Conservation (phyloP, 306 rosid genomes). For the Prunus davidiana region DNA sequence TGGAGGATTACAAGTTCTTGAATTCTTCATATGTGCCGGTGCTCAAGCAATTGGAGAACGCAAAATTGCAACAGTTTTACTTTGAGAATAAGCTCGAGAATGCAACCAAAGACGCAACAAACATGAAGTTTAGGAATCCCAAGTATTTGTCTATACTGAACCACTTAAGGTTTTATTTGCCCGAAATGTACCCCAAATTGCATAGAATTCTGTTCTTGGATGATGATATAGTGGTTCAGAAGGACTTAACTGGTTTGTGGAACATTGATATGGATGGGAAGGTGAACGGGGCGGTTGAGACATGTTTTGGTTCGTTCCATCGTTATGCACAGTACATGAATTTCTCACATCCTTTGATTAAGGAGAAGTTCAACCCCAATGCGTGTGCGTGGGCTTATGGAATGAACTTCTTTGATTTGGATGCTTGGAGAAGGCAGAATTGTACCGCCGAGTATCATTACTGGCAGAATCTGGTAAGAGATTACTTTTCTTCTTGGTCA, state of each 20-base stretch:
- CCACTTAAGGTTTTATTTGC: constrained; percentile 82
- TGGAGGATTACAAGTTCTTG: constrained; percentile 80
- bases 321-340: constrained; percentile 86
- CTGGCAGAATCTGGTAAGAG: constrained; percentile 82
- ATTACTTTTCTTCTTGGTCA: not conserved
- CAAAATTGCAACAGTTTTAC: constrained; percentile 66
- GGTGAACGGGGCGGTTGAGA: constrained; percentile 91
- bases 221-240: constrained; percentile 85
- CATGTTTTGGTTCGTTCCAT: constrained; percentile 85
- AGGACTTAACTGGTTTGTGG: constrained; percentile 83
- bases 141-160: constrained; percentile 76
- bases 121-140: constrained; percentile 89
- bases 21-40: constrained; percentile 80
- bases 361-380: constrained; percentile 73
- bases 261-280: constrained; percentile 83
- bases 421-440: constrained; percentile 85
- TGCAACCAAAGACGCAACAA: constrained; percentile 78
- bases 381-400: constrained; percentile 94
- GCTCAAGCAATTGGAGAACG: constrained; percentile 71
- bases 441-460: constrained; percentile 85
- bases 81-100: constrained; percentile 85
- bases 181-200: constrained; percentile 80
- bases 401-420: constrained; percentile 87
- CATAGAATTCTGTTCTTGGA: constrained; percentile 72
- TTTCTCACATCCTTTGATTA: constrained; percentile 83